phyloP scores from a whole-genome alignment of 257 asterid species.

The Parsonsia alboflavescens region DNA sequence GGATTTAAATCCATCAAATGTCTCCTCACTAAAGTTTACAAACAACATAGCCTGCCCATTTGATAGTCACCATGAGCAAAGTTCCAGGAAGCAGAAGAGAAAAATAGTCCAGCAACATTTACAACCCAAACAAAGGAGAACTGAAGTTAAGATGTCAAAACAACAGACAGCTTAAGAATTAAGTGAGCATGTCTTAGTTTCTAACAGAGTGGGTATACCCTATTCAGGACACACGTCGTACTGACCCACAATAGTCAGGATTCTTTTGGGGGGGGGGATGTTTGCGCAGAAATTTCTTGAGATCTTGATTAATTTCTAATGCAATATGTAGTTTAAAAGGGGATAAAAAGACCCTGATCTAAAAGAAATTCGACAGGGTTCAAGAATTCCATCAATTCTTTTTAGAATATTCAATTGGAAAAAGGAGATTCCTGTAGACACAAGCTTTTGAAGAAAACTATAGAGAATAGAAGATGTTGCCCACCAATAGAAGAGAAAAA shows the following conservation, averaged over 20 bases:
- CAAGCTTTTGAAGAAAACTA: background rate
- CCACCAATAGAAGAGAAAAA: background rate
- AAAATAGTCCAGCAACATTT: background rate
- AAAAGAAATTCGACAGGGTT: background rate
- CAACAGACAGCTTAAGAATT: background rate
- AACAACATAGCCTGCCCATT: conserved; percentile 78
- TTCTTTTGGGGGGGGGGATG: no score
- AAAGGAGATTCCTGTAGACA: background rate
- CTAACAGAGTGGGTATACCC: background rate
- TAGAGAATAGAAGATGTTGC: background rate
- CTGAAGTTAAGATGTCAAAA: background rate
- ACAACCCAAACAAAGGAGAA: background rate
- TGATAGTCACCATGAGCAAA: conserved; percentile 2
- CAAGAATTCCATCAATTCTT: background rate
- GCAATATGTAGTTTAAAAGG: background rate
- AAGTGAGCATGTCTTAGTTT: background rate
- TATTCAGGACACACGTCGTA: background rate
- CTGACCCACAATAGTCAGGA: background rate
- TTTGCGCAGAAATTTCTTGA: background rate
- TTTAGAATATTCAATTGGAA: background rate
- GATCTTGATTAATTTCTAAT: background rate
- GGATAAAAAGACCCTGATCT: background rate
- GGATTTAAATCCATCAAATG: conserved; percentile 59
- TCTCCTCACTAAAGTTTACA: conserved; percentile 50
- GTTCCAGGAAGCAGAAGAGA: background rate